phyloP scores from a whole-genome alignment of 2,329 filamentous ascomycete genomes.

The Talaromyces verruculosus region DNA sequence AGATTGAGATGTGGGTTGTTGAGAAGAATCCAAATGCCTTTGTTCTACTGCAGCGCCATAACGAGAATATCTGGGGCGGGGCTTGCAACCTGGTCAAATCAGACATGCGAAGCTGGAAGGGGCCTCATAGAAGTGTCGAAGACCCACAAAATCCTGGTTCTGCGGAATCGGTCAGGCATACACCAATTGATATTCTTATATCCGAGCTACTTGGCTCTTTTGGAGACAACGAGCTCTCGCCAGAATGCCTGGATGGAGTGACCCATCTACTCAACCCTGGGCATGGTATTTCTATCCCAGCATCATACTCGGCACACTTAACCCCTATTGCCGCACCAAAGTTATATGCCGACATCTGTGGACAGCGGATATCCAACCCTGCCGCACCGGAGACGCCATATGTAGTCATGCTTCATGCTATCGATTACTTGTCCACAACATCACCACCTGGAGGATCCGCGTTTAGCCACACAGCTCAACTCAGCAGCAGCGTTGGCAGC shows the following conservation, averaged over 20 bases:
- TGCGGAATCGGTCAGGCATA: constrained; percentile 30
- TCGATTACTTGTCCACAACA: constrained; percentile 78
- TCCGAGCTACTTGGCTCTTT: constrained; percentile 92
- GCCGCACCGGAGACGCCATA: constrained; percentile 87
- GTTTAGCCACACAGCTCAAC: constrained; percentile 18
- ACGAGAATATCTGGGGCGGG: constrained; percentile 75
- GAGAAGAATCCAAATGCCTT: constrained; percentile 99
- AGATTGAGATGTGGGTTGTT: constrained; percentile 84
- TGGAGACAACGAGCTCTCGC: constrained; percentile 93
- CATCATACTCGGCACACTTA: constrained; percentile 88
- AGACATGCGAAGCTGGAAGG: constrained; percentile 96
- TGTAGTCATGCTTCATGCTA: constrained; percentile 86
- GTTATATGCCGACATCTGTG: constrained; percentile 75
- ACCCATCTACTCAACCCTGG: constrained; percentile 79
- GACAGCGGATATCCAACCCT: constrained; percentile 61
- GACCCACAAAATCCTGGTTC: constrained; percentile 25
- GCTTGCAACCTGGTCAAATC: constrained; percentile 87
- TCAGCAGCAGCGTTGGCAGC: constrained; percentile 23
- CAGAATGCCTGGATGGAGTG: constrained; percentile 93
- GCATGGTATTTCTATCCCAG: constrained; percentile 89
- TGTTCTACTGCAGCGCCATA: constrained; percentile 85
- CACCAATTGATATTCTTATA: constrained; percentile 77
- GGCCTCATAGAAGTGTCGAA: constrained; percentile 55
- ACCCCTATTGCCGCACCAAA: constrained; percentile 89
- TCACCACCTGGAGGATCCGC: constrained; percentile 36